Evolutionary conservation across 2,329 filamentous ascomycete genomes (phyloP).

Genomic region (Ceratocystis diversiconidia): DNA sequence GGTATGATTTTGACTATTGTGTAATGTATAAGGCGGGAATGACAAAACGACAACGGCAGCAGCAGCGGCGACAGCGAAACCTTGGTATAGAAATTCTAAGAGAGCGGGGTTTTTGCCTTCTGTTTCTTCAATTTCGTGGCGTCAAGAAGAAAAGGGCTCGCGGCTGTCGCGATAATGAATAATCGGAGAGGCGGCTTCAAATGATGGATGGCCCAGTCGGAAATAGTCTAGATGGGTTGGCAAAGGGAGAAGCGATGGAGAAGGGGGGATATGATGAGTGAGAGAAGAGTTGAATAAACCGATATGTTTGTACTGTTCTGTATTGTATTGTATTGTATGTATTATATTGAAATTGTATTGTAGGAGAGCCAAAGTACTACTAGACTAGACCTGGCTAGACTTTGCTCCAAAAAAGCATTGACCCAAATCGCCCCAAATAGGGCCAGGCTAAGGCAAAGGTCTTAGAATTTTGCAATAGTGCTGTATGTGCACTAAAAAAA

Average conservation of each 20-base stretch:
- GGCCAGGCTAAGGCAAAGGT: background rate
- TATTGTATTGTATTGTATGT: too few relatives aligned
- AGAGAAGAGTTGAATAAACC: background rate
- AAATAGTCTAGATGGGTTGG: background rate
- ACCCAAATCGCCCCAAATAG: background rate
- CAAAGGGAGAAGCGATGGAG: background rate
- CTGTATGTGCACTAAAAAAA: background rate
- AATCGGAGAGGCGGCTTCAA: background rate
- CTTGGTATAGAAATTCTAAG: background rate
- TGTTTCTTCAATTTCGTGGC: background rate
- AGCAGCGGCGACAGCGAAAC: background rate
- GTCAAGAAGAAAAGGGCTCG: too few relatives aligned
- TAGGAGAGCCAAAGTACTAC: too few relatives aligned
- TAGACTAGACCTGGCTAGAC: background rate
- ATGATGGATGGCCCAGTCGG: background rate
- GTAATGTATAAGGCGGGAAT: background rate
- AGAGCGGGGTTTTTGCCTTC: conserved; percentile 2
- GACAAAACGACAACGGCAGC: background rate
- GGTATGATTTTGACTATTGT: background rate
- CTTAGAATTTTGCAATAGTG: background rate
- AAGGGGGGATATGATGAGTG: background rate
- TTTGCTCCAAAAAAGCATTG: conserved; percentile 3
- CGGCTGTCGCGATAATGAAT: background rate
- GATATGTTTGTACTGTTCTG: too few relatives aligned
- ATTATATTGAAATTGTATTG: too few relatives aligned